phyloP scores from a whole-genome alignment of 2,329 filamentous ascomycete species.

The Aureobasidium sp. region DNA sequence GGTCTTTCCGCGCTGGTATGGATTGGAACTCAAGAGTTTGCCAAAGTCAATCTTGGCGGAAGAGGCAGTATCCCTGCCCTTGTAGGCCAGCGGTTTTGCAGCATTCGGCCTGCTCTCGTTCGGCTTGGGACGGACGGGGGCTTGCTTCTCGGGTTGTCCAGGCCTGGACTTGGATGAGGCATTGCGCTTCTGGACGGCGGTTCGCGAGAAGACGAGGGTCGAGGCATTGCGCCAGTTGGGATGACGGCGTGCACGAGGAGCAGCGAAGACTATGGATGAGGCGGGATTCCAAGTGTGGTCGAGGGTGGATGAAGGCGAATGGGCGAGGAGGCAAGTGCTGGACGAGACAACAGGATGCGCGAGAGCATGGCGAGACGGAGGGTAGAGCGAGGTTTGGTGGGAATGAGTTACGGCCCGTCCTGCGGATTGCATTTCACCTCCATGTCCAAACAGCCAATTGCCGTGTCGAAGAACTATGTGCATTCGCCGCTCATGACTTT shows the following conservation, averaged over 20 bases:
- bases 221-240: background rate
- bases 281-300: background rate
- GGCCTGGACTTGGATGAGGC: background rate
- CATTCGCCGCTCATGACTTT: background rate
- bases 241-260: background rate
- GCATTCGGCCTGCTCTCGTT: background rate
- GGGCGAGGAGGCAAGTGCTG: background rate
- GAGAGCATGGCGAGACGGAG: background rate
- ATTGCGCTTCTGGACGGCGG: background rate
- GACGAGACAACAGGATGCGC: background rate
- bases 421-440: conserved; percentile 12
- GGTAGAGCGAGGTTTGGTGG: background rate
- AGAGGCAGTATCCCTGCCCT: background rate
- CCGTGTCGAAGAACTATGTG: background rate
- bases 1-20: background rate
- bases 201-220: background rate
- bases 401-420: conserved; percentile 5
- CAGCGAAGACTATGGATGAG: background rate
- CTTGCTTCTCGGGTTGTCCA: background rate
- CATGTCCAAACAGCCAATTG: conserved; percentile 6
- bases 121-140: background rate
- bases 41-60: background rate
- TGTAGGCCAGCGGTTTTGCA: background rate
- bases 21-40: background rate
- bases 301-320: background rate